Evolutionary conservation across 306 rosid species (phyloP).

Genomic region (Herpetospermum pedunculosum): DNA sequence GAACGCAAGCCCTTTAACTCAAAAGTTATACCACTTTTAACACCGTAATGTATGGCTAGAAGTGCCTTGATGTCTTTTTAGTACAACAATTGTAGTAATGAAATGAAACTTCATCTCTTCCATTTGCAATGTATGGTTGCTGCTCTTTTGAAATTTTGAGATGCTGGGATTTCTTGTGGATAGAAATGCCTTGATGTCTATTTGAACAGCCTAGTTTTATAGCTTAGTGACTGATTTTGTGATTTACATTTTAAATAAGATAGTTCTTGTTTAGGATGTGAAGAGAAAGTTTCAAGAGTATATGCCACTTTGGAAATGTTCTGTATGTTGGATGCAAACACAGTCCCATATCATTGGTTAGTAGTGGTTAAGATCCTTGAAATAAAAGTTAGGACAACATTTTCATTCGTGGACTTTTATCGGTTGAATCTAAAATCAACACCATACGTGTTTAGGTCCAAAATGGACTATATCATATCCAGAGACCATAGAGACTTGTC

Average conservation of each 20-base stretch:
- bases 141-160: neutral
- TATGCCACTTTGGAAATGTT: neutral
- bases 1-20: neutral
- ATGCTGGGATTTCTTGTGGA: neutral
- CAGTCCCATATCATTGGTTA: neutral
- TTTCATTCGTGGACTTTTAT: neutral
- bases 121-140: neutral
- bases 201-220: neutral
- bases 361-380: neutral
- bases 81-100: too few species aligned
- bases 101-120: neutral
- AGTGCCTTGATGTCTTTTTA: too few species aligned
- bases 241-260: neutral
- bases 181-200: neutral
- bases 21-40: too few species aligned
- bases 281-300: neutral
- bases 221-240: neutral
- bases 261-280: neutral
- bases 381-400: neutral
- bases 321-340: neutral
- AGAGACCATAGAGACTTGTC: neutral
- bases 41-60: too few species aligned
- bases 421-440: neutral
- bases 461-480: neutral
- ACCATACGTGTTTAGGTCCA: neutral